Conservation (phyloP, 2,329 filamentous ascomycete species). For the Aspergillus pseudoviridinutans region DNA sequence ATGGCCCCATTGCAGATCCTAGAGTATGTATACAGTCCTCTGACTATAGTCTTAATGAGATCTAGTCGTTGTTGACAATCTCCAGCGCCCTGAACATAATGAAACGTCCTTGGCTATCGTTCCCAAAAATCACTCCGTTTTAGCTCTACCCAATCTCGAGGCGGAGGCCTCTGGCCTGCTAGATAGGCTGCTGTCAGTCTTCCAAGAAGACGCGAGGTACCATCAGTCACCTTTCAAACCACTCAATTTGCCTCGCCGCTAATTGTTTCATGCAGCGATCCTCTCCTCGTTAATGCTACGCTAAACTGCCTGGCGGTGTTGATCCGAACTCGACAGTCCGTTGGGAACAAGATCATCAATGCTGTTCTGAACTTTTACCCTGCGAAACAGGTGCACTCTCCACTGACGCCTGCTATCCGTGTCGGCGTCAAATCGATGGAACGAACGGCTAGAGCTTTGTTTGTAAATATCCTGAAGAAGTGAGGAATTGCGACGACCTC, state of each 20-base stretch:
- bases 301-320: slow-evolving; percentile 82
- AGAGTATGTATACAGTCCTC: slow-evolving; percentile 56
- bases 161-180: slow-evolving; percentile 88
- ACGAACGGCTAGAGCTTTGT: slow-evolving; percentile 78
- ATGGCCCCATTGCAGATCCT: slow-evolving; percentile 74
- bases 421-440: slow-evolving; percentile 92
- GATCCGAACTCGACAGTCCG: slow-evolving; percentile 73
- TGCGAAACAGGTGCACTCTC: slow-evolving; percentile 70
- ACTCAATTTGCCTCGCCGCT: slow-evolving; percentile 1
- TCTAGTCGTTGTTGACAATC: slow-evolving; percentile 8
- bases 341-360: slow-evolving; percentile 80
- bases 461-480: slow-evolving; percentile 79
- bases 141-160: slow-evolving; percentile 77
- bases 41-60: slow-evolving; percentile 1
- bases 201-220: slow-evolving; percentile 83
- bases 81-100: slow-evolving; percentile 64
- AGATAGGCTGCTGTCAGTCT: slow-evolving; percentile 77
- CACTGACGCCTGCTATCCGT: slow-evolving; percentile 72
- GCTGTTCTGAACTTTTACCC: slow-evolving; percentile 90
- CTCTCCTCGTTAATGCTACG: slow-evolving; percentile 82
- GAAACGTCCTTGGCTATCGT: slow-evolving; percentile 87
- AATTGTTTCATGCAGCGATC: slow-evolving; percentile 58
- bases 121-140: slow-evolving; percentile 73
- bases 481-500: slow-evolving; percentile 37
- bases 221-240: neutral